Evolutionary conservation across 2,329 filamentous ascomycete species (phyloP), one percentile per base, ranked within the genome.

Genomic region (Cordyceps cicadae): DNA sequence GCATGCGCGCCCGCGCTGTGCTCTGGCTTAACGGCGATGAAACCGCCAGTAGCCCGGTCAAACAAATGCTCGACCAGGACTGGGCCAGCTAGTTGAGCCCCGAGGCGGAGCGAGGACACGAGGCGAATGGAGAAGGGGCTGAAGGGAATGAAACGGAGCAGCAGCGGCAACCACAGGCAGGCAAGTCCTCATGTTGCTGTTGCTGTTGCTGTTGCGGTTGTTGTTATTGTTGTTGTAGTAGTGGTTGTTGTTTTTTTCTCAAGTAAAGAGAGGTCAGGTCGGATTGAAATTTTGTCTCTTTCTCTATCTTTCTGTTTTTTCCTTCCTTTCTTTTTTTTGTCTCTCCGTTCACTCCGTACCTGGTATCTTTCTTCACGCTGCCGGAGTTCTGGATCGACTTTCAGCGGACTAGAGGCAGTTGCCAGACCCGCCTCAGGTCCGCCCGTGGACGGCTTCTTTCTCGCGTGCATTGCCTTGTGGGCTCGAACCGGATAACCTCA

Each of bases 391-490:
- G 24, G 26, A 39, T 37, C 12, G 34, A 37, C 34, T 37, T 37
- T 11, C 11, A 58, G 55, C 46, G 43, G 43, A 19, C 54, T 39
- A 57, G 37, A 29, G 29, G 37, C 37, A 43, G 41, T 19, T 19
- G 49, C 37, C 43, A 19, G 48, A 54, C 57, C 57, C 49, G 39
- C 57, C 41, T 17, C 55, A 41, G 55, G 46, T 43, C 48, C 43
- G 48, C 41, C 49, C 56, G 58, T 60, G 51, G 58, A 60, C 54
- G 41, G 60, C 54, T 52, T 61, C 53, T 55, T 37, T 43, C 46
- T 61, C 60, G 60, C 54, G 60, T 61, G 60, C 60, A 52, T 53
- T 57, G 60, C 54, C 60, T 61, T 61, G 60, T 57, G 59, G 59
- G 59, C 60, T 52, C 53, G 54, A 54, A 60, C 58, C 56, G 58